Evolutionary conservation across 1,284 basidiomycete species (phyloP).

Genomic region (Gymnopus androsaceus): DNA sequence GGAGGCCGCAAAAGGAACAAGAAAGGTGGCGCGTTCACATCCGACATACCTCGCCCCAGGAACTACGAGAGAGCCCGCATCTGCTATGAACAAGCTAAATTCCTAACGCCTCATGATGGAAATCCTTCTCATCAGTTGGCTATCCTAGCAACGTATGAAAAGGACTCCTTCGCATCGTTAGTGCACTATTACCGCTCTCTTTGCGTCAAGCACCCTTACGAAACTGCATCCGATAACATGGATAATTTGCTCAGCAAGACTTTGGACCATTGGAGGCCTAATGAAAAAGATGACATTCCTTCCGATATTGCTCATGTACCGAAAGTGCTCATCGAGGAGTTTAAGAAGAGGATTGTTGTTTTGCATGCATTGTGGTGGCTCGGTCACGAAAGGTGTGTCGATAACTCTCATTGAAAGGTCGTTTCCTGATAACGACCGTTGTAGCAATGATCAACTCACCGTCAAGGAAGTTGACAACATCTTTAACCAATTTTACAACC

Average conservation of each 20-base stretch:
- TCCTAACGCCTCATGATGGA: constrained; percentile 79
- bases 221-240: constrained; percentile 86
- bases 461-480: constrained; percentile 51
- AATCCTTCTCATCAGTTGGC: constrained; percentile 96
- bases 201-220: constrained; percentile 85
- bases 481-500: constrained; percentile 52
- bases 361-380: constrained; percentile 74
- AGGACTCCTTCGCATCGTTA: constrained; percentile 79
- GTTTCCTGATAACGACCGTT: background rate
- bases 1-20: constrained; percentile 43
- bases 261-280: constrained; percentile 57
- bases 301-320: constrained; percentile 38
- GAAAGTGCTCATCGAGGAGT: constrained; percentile 51
- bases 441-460: constrained; percentile 47
- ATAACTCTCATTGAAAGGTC: too few species aligned
- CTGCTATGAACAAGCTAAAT: constrained; percentile 83
- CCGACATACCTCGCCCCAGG: constrained; percentile 51
- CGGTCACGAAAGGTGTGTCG: constrained; percentile 61
- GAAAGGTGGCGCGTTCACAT: constrained; percentile 45
- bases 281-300: constrained; percentile 33
- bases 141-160: constrained; percentile 84
- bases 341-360: constrained; percentile 73
- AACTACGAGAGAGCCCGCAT: constrained; percentile 77
- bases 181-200: constrained; percentile 92
- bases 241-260: constrained; percentile 69